These are phyloP conservation scores for Zymoseptoria crescenta DNA, from an alignment of 2,329 filamentous ascomycete genomes.

Conservation along the genomic window DNA sequence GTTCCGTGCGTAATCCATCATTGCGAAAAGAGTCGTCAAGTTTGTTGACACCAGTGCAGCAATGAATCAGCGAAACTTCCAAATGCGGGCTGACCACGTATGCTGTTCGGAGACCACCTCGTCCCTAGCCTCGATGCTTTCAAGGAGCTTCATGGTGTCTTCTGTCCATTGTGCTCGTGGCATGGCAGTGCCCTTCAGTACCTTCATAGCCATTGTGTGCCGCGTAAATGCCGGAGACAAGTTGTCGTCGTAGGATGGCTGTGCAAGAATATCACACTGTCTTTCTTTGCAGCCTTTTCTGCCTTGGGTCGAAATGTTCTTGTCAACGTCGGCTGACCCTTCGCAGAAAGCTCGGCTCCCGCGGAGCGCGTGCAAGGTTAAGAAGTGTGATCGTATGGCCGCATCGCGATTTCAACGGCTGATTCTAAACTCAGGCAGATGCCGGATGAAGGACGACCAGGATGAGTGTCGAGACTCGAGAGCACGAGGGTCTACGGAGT, in stretches of 20 bases:
- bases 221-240: background rate
- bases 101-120: background rate
- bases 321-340: too few relatives aligned
- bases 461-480: too few relatives aligned
- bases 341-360: too few relatives aligned
- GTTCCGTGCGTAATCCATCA: background rate
- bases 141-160: background rate
- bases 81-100: background rate
- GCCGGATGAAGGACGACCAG: too few relatives aligned
- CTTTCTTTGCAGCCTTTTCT: too few relatives aligned
- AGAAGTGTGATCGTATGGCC: background rate
- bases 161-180: background rate
- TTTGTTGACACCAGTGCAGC: background rate
- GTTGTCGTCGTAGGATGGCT: background rate
- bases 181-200: background rate
- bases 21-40: background rate
- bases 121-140: background rate
- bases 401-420: too few relatives aligned
- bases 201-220: background rate
- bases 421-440: too few relatives aligned
- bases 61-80: background rate
- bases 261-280: too few relatives aligned
- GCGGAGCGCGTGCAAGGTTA: background rate
- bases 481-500: too few relatives aligned
- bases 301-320: too few relatives aligned